Conservation (phyloP, 2,329 filamentous ascomycete species). For the Dactylonectria estremocensis region DNA sequence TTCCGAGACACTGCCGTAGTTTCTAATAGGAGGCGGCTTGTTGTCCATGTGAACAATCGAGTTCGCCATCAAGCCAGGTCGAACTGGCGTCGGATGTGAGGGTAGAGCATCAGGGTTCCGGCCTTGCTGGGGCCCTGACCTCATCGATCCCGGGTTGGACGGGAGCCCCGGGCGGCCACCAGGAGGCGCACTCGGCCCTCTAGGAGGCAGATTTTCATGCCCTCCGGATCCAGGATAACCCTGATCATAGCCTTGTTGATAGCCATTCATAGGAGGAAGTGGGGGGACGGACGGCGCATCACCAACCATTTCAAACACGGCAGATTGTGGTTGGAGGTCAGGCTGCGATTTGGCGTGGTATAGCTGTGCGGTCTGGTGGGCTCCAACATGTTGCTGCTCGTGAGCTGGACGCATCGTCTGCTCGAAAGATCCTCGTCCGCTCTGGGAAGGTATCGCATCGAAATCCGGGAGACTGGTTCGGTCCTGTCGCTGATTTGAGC, state of each 20-base stretch:
- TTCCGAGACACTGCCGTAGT: slow-evolving; percentile 66
- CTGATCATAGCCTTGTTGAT: slow-evolving; percentile 49
- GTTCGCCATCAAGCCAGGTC: slow-evolving; percentile 73
- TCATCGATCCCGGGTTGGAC: slow-evolving; percentile 33
- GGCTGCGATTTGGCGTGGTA: slow-evolving; percentile 78
- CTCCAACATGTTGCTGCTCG: slow-evolving; percentile 64
- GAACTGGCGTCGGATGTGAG: slow-evolving; percentile 74
- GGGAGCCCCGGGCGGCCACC: slow-evolving; percentile 25
- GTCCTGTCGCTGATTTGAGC: slow-evolving; percentile 37
- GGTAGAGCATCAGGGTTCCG: slow-evolving; percentile 65
- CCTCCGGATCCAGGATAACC: slow-evolving; percentile 39
- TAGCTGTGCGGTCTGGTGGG: slow-evolving; percentile 67
- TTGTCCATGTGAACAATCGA: slow-evolving; percentile 69
- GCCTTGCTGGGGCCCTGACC: slow-evolving; percentile 44
- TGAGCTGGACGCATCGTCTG: slow-evolving; percentile 60
- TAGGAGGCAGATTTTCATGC: slow-evolving; percentile 48
- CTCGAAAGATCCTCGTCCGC: slow-evolving; percentile 63
- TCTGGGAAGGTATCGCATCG: slow-evolving; percentile 54
- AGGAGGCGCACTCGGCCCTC: slow-evolving; percentile 53
- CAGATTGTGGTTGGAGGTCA: slow-evolving; percentile 75
- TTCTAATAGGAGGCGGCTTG: slow-evolving; percentile 72
- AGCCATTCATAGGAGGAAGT: slow-evolving; percentile 55
- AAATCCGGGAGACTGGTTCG: slow-evolving; percentile 59
- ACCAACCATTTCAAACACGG: slow-evolving; percentile 81
- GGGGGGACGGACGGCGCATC: slow-evolving; percentile 72